These are phyloP conservation scores for Peronospora tabacina DNA, from an alignment of 352 stramenopile genomes.

Conservation along the genomic window DNA sequence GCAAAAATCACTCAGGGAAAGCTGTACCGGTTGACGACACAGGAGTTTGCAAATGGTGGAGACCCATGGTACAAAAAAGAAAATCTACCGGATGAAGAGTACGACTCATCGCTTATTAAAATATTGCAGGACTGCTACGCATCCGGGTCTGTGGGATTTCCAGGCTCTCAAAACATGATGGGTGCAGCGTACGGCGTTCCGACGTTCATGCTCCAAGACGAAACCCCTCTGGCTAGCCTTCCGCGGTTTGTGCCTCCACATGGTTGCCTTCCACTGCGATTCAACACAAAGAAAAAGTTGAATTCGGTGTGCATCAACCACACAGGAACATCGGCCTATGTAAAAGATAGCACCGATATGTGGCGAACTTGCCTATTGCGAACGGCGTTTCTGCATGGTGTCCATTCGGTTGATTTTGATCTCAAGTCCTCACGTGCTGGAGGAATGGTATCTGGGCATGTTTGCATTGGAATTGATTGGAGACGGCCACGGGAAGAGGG, in stretches of 20 bases:
- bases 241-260: constrained; percentile 53
- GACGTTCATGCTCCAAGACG: constrained; percentile 77
- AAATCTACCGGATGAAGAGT: constrained; percentile 80
- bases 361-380: constrained; percentile 69
- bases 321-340: constrained; percentile 54
- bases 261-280: constrained; percentile 47
- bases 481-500: constrained; percentile 9
- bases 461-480: constrained; percentile 76
- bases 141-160: constrained; percentile 71
- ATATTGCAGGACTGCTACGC: constrained; percentile 84
- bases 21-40: constrained; percentile 78
- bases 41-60: constrained; percentile 82
- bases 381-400: constrained; percentile 49
- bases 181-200: constrained; percentile 78
- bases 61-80: constrained; percentile 89
- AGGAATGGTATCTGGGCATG: constrained; percentile 54
- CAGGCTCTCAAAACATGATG: constrained; percentile 82
- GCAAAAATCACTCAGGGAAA: constrained; percentile 73
- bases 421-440: constrained; percentile 64
- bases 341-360: constrained; percentile 38
- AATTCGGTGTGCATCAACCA: constrained; percentile 62
- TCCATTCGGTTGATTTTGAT: constrained; percentile 72
- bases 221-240: constrained; percentile 56
- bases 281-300: constrained; percentile 56
- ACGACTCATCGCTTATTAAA: constrained; percentile 80